Base-by-base conservation (phyloP, 768 basidiomycete genomes). In the Lactifluus rugatus region DNA sequence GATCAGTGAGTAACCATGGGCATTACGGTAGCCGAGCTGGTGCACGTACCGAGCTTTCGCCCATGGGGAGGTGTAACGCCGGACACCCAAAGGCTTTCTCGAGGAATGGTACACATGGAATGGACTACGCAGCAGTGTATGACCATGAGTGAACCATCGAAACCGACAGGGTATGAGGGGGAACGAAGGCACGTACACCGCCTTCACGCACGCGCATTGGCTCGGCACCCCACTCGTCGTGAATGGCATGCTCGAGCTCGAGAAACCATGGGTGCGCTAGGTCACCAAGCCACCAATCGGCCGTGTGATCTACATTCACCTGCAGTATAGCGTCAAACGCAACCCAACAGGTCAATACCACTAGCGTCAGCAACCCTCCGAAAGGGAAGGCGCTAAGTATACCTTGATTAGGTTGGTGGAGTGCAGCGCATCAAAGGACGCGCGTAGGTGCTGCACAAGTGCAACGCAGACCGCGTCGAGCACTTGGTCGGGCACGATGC, bases 241-340 rank as follows among this genome's bases (percentile, higher is more conserved):
- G 75, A 0, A 99, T 83, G 21, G 92, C 87, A 39, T 76, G 73
- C 68, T 95, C 91, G 51, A 99, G 77, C 0, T 89, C 84, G 62
- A 83, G 80, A 75, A 94, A 95, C 83, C 89, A 96, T 3, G 79
- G 79, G 58, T 87, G 85, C 54, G 90, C 81, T 41, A 95, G 78
- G 54, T 87, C 83, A 0, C 94, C 93, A 2, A 99, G 77, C 95
- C 95, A 99, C 94, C 94, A 98, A 66, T 93, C 87, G 0, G 93
- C 93, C 2, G 81, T 85, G 58, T 91, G 88, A 44, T 87, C 82
- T 53, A 96, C 82, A 19, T 74, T 77, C 62, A 94, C 77, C 90
- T 93, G 62, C 2, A 25, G 17, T 5, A 31, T 8, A 16, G 28
- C 16, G 34, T 39, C 49, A 34, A 36, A 23, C 37, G 37, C 6